Base-by-base conservation (phyloP, 768 basidiomycete genomes). In the Dictyophora rubrovolvata region DNA sequence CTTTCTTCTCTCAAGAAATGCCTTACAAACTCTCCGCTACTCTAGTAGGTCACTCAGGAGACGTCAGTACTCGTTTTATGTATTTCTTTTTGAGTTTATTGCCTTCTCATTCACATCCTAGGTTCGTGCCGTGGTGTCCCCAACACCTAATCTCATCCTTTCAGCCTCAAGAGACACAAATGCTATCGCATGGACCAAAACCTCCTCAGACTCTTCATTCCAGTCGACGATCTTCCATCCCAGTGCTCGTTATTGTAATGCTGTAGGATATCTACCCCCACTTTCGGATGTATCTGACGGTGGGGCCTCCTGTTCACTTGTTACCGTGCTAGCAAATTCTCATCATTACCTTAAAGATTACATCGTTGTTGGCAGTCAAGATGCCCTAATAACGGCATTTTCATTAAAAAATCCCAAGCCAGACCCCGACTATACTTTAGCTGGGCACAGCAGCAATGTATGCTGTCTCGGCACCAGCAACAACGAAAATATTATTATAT, bases 111-210 rank as follows among this genome's bases (percentile, higher is more conserved):
- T 22, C 52, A 21, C 63, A 61, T 65, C 65, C 37, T 68, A 95
- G 91, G 93, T 95, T 63, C 86, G 92, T 67, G 87, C 83, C 36
- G 75, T 97, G 62, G 81, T 74, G 55, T 83, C 89, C 48, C 89
- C 92, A 36, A 82, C 82, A 28, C 75, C 89, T 70, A 75, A 83
- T 64, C 78, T 92, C 62, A 75, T 97, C 63, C 77, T 98, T 62
- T 96, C 93, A 20, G 89, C 87, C 61, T 96, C 94, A 50, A 84
- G 94, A 68, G 94, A 97, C 77, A 77, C 88, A 16, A 90, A 92
- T 47, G 89, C 92, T 63, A 90, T 94, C 69, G 77, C 84, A 33
- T 98, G 94, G 95, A 75, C 78, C 57, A 79, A 82, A 69, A 65
- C 76, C 42, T 70, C 79, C 48, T 64, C 74, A 59, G 69, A 73